Evolutionary conservation across 164 flowering plant species (phyloP), one percentile per base, ranked within the genome.

Genomic region (Vitis cinerea): DNA sequence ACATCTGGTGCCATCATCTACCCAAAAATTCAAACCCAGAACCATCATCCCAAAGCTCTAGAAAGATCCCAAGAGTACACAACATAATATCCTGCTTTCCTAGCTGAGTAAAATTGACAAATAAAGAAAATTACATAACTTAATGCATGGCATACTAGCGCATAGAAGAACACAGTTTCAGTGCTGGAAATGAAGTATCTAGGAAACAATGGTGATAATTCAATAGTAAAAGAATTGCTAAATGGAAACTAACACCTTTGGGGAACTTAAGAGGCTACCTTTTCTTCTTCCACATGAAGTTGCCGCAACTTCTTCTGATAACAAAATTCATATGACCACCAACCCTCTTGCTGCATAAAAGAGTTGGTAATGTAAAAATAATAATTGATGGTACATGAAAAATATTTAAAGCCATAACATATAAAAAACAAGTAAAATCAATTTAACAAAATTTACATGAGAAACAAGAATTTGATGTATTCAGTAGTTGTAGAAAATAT

Each of bases 261-360:
- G 27, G 54, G 58, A 16, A 64, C n/a, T 63, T n/a, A 44, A 56
- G 58, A 69, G 60, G 49, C 30, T 81, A 93, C 99, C 97, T 90
- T 91, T 0, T 90, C 90, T 71, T 86, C 90, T 77, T 93, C 97
- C 79, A 88, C 15, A 82, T 95, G 99, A 72, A 95, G 19, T 74
- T 95, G 99, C 52, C 94, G 81, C 79, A 95, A 60, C 68, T 67
- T 77, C 75, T 83, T 83, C 61, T 84, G 87, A 70, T 90, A 89
- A 75, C 99, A 95, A 67, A 95, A 91, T 69, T 95, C 99, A 72
- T 95, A 95, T 4, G 91, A 78, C 99, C 99, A 95, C 99, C 99
- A 95, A 72, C 98, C 97, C 75, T 91, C 99, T 83, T 91, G 98
- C 99, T 95, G 94, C 86, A 88, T 13, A 65, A 59, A 71, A 78